phyloP scores from a whole-genome alignment of 2,329 filamentous ascomycete species.

The Trichothecium sympodiale region DNA sequence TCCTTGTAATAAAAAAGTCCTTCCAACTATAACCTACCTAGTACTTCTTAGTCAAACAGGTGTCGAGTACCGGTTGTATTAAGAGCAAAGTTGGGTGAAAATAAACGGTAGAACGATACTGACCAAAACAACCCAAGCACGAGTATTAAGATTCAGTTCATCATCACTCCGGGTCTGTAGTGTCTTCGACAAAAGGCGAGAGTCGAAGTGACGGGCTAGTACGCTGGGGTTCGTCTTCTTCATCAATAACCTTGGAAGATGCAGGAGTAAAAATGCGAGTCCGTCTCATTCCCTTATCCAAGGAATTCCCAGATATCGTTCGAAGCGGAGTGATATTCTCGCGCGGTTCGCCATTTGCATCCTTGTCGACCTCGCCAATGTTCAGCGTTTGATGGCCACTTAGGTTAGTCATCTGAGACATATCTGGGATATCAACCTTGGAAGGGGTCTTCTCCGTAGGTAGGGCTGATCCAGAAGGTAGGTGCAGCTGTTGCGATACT shows the following conservation, averaged over 20 bases:
- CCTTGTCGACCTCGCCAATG: constrained; percentile 2
- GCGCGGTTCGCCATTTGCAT: constrained; percentile 1
- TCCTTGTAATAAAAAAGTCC: no score
- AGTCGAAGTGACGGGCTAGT: constrained; percentile 13
- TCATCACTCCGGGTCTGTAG: no score
- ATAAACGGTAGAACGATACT: no score
- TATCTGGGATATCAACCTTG: constrained; percentile 1
- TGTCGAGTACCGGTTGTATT: no score
- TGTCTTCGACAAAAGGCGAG: constrained; percentile 8
- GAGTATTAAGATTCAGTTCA: no score
- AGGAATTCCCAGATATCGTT: constrained; percentile 7
- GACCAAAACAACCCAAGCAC: no score
- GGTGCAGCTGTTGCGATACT: constrained; percentile 26
- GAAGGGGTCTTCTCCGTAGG: constrained; percentile 6
- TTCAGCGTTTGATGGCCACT: background rate
- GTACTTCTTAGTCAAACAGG: no score
- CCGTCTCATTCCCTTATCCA: constrained; percentile 32
- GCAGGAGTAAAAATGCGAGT: constrained; percentile 33
- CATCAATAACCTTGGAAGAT: constrained; percentile 33
- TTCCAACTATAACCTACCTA: no score
- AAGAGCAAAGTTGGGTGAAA: no score
- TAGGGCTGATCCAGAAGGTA: constrained; percentile 12
- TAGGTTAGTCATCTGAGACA: no score
- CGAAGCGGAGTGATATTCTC: constrained; percentile 1
- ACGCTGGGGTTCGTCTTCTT: constrained; percentile 33